A percentile compares a stretch with the other conserved stretches of the same genome.
Conservation (phyloP, 2,329 filamentous ascomycete genomes). For the Zymoseptoria passerinii region DNA sequence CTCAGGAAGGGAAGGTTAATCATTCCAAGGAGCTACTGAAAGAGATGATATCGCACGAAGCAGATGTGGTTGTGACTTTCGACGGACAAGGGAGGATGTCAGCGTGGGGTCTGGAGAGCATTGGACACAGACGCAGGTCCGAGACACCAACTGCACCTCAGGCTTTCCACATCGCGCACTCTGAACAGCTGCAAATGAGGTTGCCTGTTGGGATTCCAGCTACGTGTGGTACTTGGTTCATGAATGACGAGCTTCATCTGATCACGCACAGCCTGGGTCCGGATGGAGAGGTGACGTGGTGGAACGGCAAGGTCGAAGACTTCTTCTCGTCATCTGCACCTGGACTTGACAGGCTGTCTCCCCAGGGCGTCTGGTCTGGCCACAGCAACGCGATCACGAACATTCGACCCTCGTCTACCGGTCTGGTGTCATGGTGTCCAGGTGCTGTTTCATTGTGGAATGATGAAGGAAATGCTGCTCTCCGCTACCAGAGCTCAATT, state of each 20-base stretch:
- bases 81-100: constrained; percentile 82
- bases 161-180: constrained; percentile 79
- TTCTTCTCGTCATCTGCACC: constrained; percentile 59
- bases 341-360: constrained; percentile 15
- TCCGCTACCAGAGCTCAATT: constrained; percentile 1
- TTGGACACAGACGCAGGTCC: constrained; percentile 57
- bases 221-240: constrained; percentile 22
- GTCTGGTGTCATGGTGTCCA: constrained; percentile 2
- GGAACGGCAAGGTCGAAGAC: constrained; percentile 67
- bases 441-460: constrained; percentile 4
- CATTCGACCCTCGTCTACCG: not conserved
- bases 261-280: constrained; percentile 66
- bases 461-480: not conserved
- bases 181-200: constrained; percentile 46
- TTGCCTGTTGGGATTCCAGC: constrained; percentile 13
- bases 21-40: constrained; percentile 76
- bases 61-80: constrained; percentile 79
- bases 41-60: constrained; percentile 72
- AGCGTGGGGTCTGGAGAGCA: constrained; percentile 84
- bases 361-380: constrained; percentile 10
- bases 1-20: constrained; percentile 43
- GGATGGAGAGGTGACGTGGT: constrained; percentile 74
- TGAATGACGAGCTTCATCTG: constrained; percentile 37
- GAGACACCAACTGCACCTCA: constrained; percentile 40
- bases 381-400: constrained; percentile 2